Conservation (phyloP, 2,329 filamentous ascomycete genomes). For the Fusarium fracticaudum region DNA sequence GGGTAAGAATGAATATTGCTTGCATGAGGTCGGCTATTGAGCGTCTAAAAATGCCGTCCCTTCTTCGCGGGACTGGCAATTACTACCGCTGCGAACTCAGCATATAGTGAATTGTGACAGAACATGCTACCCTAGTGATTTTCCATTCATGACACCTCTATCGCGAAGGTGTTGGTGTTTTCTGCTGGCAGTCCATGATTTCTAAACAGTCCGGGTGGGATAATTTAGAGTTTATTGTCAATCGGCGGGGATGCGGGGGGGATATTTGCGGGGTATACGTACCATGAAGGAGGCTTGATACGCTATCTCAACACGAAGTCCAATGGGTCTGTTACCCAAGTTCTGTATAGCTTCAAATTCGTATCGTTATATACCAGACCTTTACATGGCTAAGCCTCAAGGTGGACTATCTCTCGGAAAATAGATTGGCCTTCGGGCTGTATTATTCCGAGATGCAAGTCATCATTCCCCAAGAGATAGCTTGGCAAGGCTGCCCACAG, state of each 20-base stretch:
- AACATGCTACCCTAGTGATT: too few species aligned
- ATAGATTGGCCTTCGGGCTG: too few species aligned
- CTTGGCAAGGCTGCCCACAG: neutral
- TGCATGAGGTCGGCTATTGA: neutral
- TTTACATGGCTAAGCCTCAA: accelerated
- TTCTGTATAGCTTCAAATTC: neutral
- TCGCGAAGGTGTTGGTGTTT: accelerated
- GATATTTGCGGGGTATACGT: neutral
- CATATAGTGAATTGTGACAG: too few species aligned
- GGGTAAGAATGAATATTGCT: neutral
- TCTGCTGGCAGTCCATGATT: neutral
- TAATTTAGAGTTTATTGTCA: neutral
- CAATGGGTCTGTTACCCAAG: neutral
- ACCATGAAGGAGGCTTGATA: neutral
- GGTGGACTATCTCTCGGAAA: accelerated
- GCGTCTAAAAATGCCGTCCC: neutral
- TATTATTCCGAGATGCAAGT: neutral
- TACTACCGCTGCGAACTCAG: accelerated
- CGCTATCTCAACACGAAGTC: too few species aligned
- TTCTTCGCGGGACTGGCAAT: neutral
- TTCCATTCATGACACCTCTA: accelerated
- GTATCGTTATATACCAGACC: accelerated
- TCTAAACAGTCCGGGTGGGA: neutral
- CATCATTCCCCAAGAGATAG: too few species aligned
- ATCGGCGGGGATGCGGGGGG: neutral